A percentile compares a stretch with the other conserved stretches of the same genome.
Conservation (phyloP, 2,329 filamentous ascomycete species). For the Dactylellina sp. region DNA sequence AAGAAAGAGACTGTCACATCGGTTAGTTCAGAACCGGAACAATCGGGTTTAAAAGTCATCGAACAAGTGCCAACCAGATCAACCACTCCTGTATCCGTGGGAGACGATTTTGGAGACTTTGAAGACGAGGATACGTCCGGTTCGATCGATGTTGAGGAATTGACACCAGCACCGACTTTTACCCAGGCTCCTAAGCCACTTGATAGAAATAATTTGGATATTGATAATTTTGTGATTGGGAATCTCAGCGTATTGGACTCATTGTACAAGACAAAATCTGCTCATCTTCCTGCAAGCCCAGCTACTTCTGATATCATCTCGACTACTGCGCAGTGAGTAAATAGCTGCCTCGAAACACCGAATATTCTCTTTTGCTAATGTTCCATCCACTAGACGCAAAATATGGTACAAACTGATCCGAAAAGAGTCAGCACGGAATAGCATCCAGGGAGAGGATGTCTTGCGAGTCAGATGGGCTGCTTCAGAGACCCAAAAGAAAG, state of each 20-base stretch:
- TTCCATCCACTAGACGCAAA: slow-evolving; percentile 25
- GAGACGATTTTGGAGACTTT: slow-evolving; percentile 56
- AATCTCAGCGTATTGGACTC: slow-evolving; percentile 34
- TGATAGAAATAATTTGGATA: slow-evolving; percentile 24
- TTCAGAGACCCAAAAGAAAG: slow-evolving; percentile 51
- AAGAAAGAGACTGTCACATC: slow-evolving; percentile 2
- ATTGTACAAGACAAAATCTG: slow-evolving; percentile 30
- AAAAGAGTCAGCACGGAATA: slow-evolving; percentile 50
- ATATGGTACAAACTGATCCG: slow-evolving; percentile 52
- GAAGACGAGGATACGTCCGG: slow-evolving; percentile 40
- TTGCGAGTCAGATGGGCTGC: slow-evolving; percentile 50
- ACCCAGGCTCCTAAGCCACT: slow-evolving; percentile 1
- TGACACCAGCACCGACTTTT: slow-evolving; percentile 6
- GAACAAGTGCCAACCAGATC: slow-evolving; percentile 32
- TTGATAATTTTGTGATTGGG: slow-evolving; percentile 37
- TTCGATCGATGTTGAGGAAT: slow-evolving; percentile 16
- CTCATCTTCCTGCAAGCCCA: slow-evolving; percentile 21
- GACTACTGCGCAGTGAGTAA: slow-evolving; percentile 48
- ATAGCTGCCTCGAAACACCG: not conserved
- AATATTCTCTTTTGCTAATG: slow-evolving; percentile 11
- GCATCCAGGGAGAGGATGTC: slow-evolving; percentile 55
- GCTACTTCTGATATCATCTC: slow-evolving; percentile 41
- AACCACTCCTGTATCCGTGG: slow-evolving; percentile 34
- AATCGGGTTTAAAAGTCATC: slow-evolving; percentile 24
- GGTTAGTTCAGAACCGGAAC: slow-evolving; percentile 11